Percentiles rank a stretch among this genome's conserved stretches.
Conservation (phyloP, 371 early-diverging fungal genomes). For the Mortierella sp. region DNA sequence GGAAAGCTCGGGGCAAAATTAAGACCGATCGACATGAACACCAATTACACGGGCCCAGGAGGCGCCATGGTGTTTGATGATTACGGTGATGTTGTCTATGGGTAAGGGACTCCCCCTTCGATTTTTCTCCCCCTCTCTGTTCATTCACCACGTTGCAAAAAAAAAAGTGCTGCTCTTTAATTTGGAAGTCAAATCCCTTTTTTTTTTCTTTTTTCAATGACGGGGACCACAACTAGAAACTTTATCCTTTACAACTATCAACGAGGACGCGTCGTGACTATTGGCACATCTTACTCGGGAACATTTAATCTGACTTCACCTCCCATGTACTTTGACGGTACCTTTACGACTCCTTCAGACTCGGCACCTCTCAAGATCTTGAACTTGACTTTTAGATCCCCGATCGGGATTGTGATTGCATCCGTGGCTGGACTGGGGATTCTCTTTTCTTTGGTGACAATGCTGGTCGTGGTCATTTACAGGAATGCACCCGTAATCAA, state of each 20-base stretch:
- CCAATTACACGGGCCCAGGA: conserved; percentile 68
- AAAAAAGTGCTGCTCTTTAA: not conserved
- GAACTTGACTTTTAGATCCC: conserved; percentile 59
- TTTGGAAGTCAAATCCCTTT: not conserved
- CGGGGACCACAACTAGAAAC: conserved; percentile 50
- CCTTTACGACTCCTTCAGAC: conserved; percentile 60
- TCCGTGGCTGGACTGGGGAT: conserved; percentile 56
- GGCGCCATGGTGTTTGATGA: conserved; percentile 65
- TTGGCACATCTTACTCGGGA: conserved; percentile 63
- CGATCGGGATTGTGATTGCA: conserved; percentile 56
- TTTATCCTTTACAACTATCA: conserved; percentile 66
- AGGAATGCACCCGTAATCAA: conserved; percentile 65
- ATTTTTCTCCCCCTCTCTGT: no score
- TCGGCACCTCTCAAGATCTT: conserved; percentile 61
- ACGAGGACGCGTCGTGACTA: conserved; percentile 51
- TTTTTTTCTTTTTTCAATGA: not conserved
- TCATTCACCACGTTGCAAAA: no score
- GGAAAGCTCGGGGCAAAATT: conserved; percentile 62
- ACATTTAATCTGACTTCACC: conserved; percentile 53
- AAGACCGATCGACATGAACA: conserved; percentile 60
- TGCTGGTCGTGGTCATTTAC: conserved; percentile 56
- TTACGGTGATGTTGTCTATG: conserved; percentile 64
- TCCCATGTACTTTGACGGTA: conserved; percentile 67
- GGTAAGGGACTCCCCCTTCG: conserved; percentile 32
- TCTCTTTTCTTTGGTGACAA: conserved; percentile 55